A percentile compares a stretch with the other conserved stretches of the same genome.
These are phyloP conservation scores for Zea luxurians DNA, from an alignment of 176 grass and related monocot genomes.

Conservation along the genomic window DNA sequence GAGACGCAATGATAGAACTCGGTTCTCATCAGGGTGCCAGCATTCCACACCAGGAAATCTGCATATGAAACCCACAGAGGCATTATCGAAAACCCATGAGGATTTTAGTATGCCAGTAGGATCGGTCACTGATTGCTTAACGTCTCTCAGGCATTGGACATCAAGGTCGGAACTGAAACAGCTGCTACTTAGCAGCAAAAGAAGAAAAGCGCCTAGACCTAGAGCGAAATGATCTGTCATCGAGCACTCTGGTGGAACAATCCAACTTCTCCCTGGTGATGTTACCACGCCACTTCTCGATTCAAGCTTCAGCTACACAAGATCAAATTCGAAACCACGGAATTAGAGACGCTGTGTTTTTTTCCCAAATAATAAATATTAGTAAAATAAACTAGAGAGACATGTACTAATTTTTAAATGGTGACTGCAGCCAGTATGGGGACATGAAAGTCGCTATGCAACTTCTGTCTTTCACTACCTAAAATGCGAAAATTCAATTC, in stretches of 20 bases:
- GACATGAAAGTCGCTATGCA: not conserved
- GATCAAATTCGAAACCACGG: not conserved
- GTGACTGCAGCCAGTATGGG: not conserved
- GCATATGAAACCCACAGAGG: constrained; percentile 50
- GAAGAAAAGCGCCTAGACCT: constrained; percentile 29
- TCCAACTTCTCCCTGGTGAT: not conserved
- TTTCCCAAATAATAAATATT: not conserved
- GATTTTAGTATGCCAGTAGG: constrained; percentile 44
- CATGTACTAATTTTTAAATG: not conserved
- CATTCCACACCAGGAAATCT: constrained; percentile 68
- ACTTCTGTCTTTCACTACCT: constrained; percentile 7
- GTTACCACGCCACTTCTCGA: not conserved
- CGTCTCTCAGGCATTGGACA: constrained; percentile 49
- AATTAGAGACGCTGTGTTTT: not conserved
- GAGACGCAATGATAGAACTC: constrained; percentile 63
- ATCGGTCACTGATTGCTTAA: constrained; percentile 45
- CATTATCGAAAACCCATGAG: constrained; percentile 57
- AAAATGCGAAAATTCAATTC: constrained; percentile 13
- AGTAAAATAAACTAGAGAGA: not conserved
- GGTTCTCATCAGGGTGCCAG: constrained; percentile 79
- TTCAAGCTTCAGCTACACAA: constrained; percentile 35
- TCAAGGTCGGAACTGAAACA: constrained; percentile 49
- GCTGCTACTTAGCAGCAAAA: constrained; percentile 12
- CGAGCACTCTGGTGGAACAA: not conserved
- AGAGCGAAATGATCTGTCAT: constrained; percentile 45